A percentile compares a stretch with the other conserved stretches of the same genome.
These are phyloP conservation scores for Brassica carinata DNA, from an alignment of 345 rosid species.

Conservation along the genomic window DNA sequence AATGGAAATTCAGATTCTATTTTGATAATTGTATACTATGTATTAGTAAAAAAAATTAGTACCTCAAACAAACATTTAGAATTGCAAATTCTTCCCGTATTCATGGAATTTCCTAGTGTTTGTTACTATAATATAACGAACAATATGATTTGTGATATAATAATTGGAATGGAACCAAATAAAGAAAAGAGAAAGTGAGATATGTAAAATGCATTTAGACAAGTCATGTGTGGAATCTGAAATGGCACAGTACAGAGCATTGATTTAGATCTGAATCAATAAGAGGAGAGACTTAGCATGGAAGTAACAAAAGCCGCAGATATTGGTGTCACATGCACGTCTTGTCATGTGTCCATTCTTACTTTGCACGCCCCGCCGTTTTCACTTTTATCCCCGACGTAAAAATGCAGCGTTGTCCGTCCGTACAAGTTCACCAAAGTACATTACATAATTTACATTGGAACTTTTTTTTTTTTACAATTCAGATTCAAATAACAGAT, in stretches of 20 bases:
- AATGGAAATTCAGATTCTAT: not conserved
- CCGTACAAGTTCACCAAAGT: slow-evolving; percentile 22
- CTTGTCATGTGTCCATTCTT: slow-evolving; percentile 37
- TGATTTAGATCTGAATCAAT: slow-evolving; percentile 34
- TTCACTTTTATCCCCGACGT: slow-evolving; percentile 21
- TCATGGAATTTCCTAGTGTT: not conserved
- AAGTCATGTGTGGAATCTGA: slow-evolving; percentile 39
- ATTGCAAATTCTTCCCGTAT: not conserved
- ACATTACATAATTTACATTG: not conserved
- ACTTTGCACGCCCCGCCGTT: slow-evolving; percentile 31
- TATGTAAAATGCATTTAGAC: slow-evolving; percentile 15
- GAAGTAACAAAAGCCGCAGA: slow-evolving; percentile 27
- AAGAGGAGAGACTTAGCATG: slow-evolving; percentile 21
- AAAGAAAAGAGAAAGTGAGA: slow-evolving; percentile 6
- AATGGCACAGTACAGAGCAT: slow-evolving; percentile 30
- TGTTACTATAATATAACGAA: not conserved
- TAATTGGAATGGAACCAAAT: not conserved
- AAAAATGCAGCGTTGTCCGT: slow-evolving; percentile 20
- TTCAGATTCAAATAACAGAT: not conserved
- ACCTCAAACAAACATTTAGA: not conserved
- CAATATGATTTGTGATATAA: not conserved
- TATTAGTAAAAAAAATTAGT: not conserved
- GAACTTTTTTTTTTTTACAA: not conserved
- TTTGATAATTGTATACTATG: not conserved
- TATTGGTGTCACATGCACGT: slow-evolving; percentile 36